These are phyloP conservation scores for Senna siamea DNA, from an alignment of 306 rosid species.

Conservation along the genomic window DNA sequence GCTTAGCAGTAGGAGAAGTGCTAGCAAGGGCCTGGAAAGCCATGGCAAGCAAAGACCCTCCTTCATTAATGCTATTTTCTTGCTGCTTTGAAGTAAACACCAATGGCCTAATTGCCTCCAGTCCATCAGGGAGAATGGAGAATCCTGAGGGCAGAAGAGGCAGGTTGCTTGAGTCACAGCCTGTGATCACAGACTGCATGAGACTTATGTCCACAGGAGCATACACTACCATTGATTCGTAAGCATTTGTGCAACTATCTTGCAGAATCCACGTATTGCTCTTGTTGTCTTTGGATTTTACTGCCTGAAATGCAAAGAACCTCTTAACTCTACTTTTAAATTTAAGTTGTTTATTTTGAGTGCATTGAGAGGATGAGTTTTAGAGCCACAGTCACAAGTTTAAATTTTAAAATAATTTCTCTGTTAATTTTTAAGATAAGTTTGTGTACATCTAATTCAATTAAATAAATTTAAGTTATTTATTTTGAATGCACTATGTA, in stretches of 20 bases:
- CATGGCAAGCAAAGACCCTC: slow-evolving; percentile 76
- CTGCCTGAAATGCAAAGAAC: slow-evolving; percentile 60
- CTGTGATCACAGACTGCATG: slow-evolving; percentile 86
- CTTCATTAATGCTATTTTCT: slow-evolving; percentile 47
- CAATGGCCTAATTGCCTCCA: slow-evolving; percentile 66
- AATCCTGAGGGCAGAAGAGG: slow-evolving; percentile 82
- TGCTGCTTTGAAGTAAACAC: slow-evolving; percentile 74
- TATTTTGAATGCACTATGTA: too few species aligned
- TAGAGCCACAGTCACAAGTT: too few species aligned
- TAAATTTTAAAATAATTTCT: too few species aligned
- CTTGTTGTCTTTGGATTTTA: slow-evolving; percentile 64
- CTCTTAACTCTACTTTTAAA: too few species aligned
- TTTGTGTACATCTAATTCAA: too few species aligned
- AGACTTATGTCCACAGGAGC: slow-evolving; percentile 78
- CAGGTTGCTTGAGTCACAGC: slow-evolving; percentile 80
- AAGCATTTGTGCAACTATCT: slow-evolving; percentile 87
- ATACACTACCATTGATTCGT: slow-evolving; percentile 88
- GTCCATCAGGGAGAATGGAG: slow-evolving; percentile 85
- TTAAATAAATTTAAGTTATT: too few species aligned
- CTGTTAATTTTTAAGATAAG: too few species aligned
- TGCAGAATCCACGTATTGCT: slow-evolving; percentile 71
- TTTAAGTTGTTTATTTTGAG: too few species aligned
- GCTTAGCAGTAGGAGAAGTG: slow-evolving; percentile 77
- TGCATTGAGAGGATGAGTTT: too few species aligned
- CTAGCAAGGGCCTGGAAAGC: slow-evolving; percentile 83